Evolutionary conservation across 306 rosid genomes (phyloP).

Genomic region (Medicago truncatula): MtrunA17r5.0-ANR NC_053047.1:2620501-2621000

Average conservation of each 20-base stretch:
- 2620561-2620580: neutral
- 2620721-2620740: constrained; percentile 25
- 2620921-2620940: constrained; percentile 7
- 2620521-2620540: neutral
- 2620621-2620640: constrained; percentile 41
- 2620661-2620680: constrained; percentile 30
- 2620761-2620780: constrained; percentile 13
- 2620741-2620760: neutral
- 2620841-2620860: neutral
- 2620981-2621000: neutral
- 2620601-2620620: neutral
- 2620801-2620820: neutral
- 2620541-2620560: constrained; percentile 13
- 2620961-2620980: neutral
- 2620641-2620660: constrained; percentile 44
- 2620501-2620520: too few species aligned
- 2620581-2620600: neutral
- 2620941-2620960: neutral
- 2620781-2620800: neutral
- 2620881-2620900: constrained; percentile 7
- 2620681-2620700: constrained; percentile 19
- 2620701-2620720: constrained; percentile 24
- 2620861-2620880: neutral
- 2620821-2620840: constrained; percentile 1
- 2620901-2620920: neutral